Conservation (phyloP, 2,329 filamentous ascomycete species). For the Colletotrichum siamense region DNA sequence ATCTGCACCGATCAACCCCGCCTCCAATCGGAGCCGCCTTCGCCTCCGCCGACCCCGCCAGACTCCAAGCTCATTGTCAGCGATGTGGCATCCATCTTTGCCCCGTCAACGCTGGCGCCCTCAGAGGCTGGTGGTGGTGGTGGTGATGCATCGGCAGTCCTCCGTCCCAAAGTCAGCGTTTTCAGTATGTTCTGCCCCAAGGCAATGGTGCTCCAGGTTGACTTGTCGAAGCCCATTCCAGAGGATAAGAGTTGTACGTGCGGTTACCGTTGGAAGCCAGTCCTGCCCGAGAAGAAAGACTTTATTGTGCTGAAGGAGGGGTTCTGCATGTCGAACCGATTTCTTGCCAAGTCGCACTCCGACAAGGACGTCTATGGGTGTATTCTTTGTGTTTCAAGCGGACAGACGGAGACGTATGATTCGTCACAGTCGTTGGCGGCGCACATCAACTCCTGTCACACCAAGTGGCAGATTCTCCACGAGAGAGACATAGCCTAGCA, state of each 20-base stretch:
- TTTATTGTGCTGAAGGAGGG: slow-evolving; percentile 39
- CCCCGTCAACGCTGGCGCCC: slow-evolving; percentile 12
- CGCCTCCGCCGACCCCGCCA: slow-evolving; percentile 33
- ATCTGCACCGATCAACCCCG: slow-evolving; percentile 28
- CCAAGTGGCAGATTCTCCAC: slow-evolving; percentile 49
- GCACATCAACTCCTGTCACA: slow-evolving; percentile 42
- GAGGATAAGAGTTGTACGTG: slow-evolving; percentile 33
- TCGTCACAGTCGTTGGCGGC: slow-evolving; percentile 33
- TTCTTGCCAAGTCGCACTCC: slow-evolving; percentile 46
- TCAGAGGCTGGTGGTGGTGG: slow-evolving; percentile 8
- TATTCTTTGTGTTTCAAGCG: slow-evolving; percentile 43
- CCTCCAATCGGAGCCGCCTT: slow-evolving; percentile 33
- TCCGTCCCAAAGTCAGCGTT: slow-evolving; percentile 40
- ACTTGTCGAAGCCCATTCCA: slow-evolving; percentile 34
- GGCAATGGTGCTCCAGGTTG: slow-evolving; percentile 44
- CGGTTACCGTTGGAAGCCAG: slow-evolving; percentile 37
- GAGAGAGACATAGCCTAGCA: slow-evolving; percentile 27
- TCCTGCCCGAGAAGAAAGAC: slow-evolving; percentile 17
- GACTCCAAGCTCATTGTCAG: slow-evolving; percentile 21
- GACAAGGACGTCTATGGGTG: slow-evolving; percentile 38
- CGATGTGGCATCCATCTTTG: slow-evolving; percentile 26
- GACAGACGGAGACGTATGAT: slow-evolving; percentile 37
- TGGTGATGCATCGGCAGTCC: neutral
- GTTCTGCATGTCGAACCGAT: slow-evolving; percentile 42
- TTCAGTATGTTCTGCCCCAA: slow-evolving; percentile 45